These are phyloP conservation scores for Cymbopogon citratus DNA, from an alignment of 176 grass and related monocot species.

Conservation along the genomic window DNA sequence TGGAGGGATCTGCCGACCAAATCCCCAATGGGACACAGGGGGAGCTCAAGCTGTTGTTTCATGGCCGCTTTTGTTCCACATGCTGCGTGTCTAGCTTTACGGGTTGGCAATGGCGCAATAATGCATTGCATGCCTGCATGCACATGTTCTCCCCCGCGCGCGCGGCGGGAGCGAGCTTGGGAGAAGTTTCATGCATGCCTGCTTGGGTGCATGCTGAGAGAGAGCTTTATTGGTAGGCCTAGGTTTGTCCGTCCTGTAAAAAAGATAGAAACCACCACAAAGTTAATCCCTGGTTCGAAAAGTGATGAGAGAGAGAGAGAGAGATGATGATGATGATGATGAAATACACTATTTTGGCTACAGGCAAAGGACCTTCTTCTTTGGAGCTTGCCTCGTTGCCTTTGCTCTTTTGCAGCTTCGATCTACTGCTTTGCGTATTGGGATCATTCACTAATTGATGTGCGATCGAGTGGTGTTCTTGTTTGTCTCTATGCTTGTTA, in stretches of 20 bases:
- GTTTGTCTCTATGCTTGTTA: conserved; percentile 16
- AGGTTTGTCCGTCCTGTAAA: conserved; percentile 28
- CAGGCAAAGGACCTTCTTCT: conserved; percentile 35
- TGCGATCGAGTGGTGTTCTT: background rate
- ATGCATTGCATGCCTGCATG: conserved; percentile 18
- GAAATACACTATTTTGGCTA: conserved; percentile 24
- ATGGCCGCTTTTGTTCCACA: conserved; percentile 54
- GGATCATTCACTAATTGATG: conserved; percentile 30
- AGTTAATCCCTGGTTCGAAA: background rate
- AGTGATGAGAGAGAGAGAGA: background rate
- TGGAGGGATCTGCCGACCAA: conserved; percentile 39
- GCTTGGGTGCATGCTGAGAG: background rate
- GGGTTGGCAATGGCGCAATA: conserved; percentile 52
- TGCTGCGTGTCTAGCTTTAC: conserved; percentile 51
- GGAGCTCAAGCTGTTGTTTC: conserved; percentile 42
- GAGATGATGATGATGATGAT: too few relatives aligned
- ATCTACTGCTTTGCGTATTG: conserved; percentile 29
- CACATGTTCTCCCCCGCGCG: conserved; percentile 9
- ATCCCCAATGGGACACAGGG: conserved; percentile 39
- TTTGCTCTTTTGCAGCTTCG: conserved; percentile 35
- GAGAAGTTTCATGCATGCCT: conserved; percentile 28
- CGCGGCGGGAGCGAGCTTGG: background rate
- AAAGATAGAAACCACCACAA: background rate
- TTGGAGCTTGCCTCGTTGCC: conserved; percentile 29
- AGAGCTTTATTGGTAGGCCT: conserved; percentile 60